These are phyloP conservation scores for Candida xiaguanensis DNA, from an alignment of 805 yeast species.

Conservation along the genomic window DNA sequence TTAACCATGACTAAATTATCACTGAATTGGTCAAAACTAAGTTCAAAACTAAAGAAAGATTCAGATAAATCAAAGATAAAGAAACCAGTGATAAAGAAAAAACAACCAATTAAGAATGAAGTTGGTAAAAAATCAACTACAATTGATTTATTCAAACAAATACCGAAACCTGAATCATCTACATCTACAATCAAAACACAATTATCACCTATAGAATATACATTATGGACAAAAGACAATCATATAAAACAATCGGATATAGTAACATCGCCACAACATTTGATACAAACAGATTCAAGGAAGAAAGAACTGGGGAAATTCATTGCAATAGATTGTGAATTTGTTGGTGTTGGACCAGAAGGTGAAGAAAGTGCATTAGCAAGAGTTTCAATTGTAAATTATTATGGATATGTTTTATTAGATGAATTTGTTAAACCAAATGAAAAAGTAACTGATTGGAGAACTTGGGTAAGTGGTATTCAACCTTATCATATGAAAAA, in stretches of 20 bases:
- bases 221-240: conserved; percentile 24
- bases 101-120: conserved; percentile 7
- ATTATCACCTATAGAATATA: conserved; percentile 15
- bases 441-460: conserved; percentile 80
- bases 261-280: background rate
- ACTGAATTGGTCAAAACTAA: conserved; percentile 24
- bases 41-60: conserved; percentile 10
- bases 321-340: conserved; percentile 87
- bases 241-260: conserved; percentile 15
- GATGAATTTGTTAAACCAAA: conserved; percentile 76
- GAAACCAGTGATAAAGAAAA: conserved; percentile 6
- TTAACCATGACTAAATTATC: conserved; percentile 15
- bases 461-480: conserved; percentile 91
- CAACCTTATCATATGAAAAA: conserved; percentile 62
- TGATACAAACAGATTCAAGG: conserved; percentile 10
- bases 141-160: conserved; percentile 4
- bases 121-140: conserved; percentile 1
- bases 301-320: conserved; percentile 62
- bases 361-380: conserved; percentile 74
- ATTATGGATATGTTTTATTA: conserved; percentile 64
- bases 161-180: conserved; percentile 2
- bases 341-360: conserved; percentile 83
- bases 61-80: conserved; percentile 10
- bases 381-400: conserved; percentile 83
- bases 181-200: background rate